Base-by-base conservation (phyloP, 345 rosid species). In the Pistacia integerrima region DNA sequence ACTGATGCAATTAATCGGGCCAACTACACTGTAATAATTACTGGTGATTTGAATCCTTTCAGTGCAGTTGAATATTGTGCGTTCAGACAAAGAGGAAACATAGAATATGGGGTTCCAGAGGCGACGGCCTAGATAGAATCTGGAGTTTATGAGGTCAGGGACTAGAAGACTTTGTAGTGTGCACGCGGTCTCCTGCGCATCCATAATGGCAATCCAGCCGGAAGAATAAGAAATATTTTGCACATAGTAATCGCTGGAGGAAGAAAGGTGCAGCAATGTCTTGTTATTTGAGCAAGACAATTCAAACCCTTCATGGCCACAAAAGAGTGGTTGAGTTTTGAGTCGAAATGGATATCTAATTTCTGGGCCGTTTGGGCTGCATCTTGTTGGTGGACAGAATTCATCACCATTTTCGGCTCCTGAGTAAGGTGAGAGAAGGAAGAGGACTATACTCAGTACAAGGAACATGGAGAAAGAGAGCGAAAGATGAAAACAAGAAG, bases 221-320 rank as follows among this genome's bases (percentile, higher is more conserved):
- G 4, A 0, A 4, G 1, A 12, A 63, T 74, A 63, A 11, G 49
- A 33, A n/a, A 74, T 74, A 7, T 63, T 0, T 8, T 63, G 69
- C 8, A 74, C 69, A 73, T 51, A 63, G 28, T 63, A 62, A 62
- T 49, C 57, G 0, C 33, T 22, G 0, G 76, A 48, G 57, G 20
- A 74, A 74, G 69, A 51, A 52, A 74, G 69, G 7, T 64, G 69
- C 59, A n/a, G 17, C 8, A 74, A 11, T 2, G 60, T 33, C 35
- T 63, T 74, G 52, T 20, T 20, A 14, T 35, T 73, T 48, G 6
- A 61, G 58, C 67, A 72, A 0, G 75, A 72, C 35, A 59, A 16
- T 44, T 72, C 75, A 72, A 72, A 72, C n/a, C 56, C 75, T 41
- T 58, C 41, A 59, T 12, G 66, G 17, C 56, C 75, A 44, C 75